These are phyloP conservation scores for Trichoderma cornu-damae DNA, from an alignment of 2,329 filamentous ascomycete genomes.

Conservation along the genomic window DNA sequence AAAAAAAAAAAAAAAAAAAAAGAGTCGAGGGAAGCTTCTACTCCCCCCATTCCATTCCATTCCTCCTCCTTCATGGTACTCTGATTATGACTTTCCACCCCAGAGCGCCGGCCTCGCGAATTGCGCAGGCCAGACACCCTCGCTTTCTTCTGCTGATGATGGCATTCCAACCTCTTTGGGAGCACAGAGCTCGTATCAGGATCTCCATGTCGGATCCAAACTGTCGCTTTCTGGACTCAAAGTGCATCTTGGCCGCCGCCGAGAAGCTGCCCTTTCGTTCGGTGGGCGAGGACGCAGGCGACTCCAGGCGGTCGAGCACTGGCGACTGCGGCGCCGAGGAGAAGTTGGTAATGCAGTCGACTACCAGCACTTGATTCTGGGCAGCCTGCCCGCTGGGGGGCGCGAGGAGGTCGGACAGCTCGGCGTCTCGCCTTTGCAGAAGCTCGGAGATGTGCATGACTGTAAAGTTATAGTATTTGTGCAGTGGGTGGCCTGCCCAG, in stretches of 20 bases:
- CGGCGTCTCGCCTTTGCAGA: conserved; percentile 42
- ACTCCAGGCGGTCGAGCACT: conserved; percentile 35
- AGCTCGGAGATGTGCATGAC: conserved; percentile 56
- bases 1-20: too few species aligned
- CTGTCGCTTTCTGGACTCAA: conserved; percentile 52
- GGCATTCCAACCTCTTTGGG: conserved; percentile 69
- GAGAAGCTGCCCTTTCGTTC: conserved; percentile 37
- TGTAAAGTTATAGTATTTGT: conserved; percentile 58
- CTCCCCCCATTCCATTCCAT: neutral
- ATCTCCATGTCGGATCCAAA: conserved; percentile 64
- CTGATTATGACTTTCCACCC: conserved; percentile 64
- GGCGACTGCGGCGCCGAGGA: conserved; percentile 45
- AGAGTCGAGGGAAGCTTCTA: neutral
- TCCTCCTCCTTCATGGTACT: conserved; percentile 40
- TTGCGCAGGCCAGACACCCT: conserved; percentile 67
- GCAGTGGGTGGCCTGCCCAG: conserved; percentile 54
- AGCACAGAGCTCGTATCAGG: conserved; percentile 66
- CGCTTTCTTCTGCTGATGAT: conserved; percentile 61
- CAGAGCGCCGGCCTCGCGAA: conserved; percentile 67
- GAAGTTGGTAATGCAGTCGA: conserved; percentile 59
- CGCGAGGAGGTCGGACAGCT: conserved; percentile 44
- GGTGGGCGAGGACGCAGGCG: conserved; percentile 27
- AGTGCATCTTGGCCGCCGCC: conserved; percentile 49
- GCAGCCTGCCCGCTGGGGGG: conserved; percentile 30
- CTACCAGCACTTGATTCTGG: conserved; percentile 47